Base-by-base conservation (phyloP, 345 rosid genomes). In the Raphanus raphanistrum region DNA sequence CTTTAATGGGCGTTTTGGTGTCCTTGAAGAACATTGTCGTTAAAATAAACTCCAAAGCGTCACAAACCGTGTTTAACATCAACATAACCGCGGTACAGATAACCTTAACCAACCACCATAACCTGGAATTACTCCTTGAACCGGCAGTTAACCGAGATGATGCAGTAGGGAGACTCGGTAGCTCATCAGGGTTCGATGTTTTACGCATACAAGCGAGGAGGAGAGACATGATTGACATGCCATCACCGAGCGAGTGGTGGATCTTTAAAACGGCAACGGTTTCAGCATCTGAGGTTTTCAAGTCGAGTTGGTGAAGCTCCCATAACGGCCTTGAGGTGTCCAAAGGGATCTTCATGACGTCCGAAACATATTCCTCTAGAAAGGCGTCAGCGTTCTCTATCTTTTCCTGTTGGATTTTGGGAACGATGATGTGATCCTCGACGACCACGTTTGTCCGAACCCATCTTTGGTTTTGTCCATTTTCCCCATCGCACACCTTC, bases 291-390 rank as follows among this genome's bases (percentile, higher is more conserved):
- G 84, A 78, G 15, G 92, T 91, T 76, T 75, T 86, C 4, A 88
- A 59, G 57, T 93, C 87, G 10, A 93, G 88, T 57, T 91, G 54
- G 79, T 91, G 98, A 54, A 91, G 67, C 60, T 94, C 93, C 97
- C 98, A 94, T 32, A 89, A 74, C 5, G 97, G 98, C 64, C 84
- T 87, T 0, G 94, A 84, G 50, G 52, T 8, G 80, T 90, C 94
- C 66, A 94, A 10, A 0, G 92, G 85, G 8, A 71, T 60, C 35
- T 80, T 82, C 5, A 89, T 87, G 33, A 89, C 80, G 63, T 87
- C 66, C 0, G 98, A 87, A 25, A 88, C 62, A 82, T 94, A 90
- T 58, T 82, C 86, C 62, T 89, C 96, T 1, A 94, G 81, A 33
- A 85, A 90, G 50, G 78, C 76, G 67, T 88, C 82, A 2, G 92